Conservation (phyloP, 495 filamentous ascomycete genomes). For the Corynascus novoguineensis region DNA sequence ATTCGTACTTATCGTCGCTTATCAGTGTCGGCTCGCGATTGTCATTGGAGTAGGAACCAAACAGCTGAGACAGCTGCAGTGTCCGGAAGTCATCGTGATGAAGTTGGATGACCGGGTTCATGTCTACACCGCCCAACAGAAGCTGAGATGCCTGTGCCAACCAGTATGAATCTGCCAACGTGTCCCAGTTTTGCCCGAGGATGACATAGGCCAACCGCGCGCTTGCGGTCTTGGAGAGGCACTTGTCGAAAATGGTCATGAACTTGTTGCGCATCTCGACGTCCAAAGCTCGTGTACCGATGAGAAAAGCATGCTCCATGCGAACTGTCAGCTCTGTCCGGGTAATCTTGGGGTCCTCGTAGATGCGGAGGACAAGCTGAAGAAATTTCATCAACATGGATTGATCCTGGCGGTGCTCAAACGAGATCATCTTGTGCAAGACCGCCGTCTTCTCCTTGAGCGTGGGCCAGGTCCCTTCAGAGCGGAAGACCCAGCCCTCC, state of each 20-base stretch:
- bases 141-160: conserved; percentile 88
- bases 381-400: conserved; percentile 87
- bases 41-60: conserved; percentile 66
- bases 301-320: conserved; percentile 95
- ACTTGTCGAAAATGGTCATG: conserved; percentile 88
- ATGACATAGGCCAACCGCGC: conserved; percentile 83
- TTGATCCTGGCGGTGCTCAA: conserved; percentile 76
- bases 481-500: conserved; percentile 92
- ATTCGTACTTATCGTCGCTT: conserved; percentile 73
- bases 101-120: conserved; percentile 67
- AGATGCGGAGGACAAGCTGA: conserved; percentile 92
- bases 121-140: conserved; percentile 83
- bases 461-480: conserved; percentile 87
- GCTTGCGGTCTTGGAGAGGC: conserved; percentile 78
- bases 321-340: conserved; percentile 92
- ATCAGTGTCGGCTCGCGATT: conserved; percentile 64
- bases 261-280: conserved; percentile 96
- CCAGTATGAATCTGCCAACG: conserved; percentile 91
- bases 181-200: conserved; percentile 95
- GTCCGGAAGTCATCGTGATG: conserved; percentile 78
- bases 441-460: conserved; percentile 98
- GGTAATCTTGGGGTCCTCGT: conserved; percentile 92
- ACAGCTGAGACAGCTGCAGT: conserved; percentile 63
- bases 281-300: conserved; percentile 89
- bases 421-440: conserved; percentile 92